phyloP scores from a whole-genome alignment of 139 green algal species.

The Desmodesmus armatus region DNA sequence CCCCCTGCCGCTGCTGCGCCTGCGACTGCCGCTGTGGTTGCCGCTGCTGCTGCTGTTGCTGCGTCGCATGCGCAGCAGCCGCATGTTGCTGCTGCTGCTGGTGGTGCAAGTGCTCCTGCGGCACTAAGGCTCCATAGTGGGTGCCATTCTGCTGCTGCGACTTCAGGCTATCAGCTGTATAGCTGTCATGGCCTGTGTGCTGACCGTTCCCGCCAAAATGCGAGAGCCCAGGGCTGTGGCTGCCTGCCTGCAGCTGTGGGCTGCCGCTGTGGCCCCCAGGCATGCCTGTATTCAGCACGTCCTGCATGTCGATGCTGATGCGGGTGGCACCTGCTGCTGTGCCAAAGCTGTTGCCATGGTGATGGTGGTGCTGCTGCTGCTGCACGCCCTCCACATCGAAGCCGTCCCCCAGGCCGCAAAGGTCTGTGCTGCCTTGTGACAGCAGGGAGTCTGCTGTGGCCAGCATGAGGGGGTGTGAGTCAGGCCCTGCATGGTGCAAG shows the following conservation, averaged over 20 bases:
- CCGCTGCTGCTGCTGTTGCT: not conserved
- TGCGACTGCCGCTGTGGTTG: slow-evolving; percentile 2
- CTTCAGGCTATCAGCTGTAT: not conserved
- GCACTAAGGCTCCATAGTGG: not conserved
- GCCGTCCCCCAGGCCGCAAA: not conserved
- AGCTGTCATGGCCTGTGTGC: not conserved
- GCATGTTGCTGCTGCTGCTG: not conserved
- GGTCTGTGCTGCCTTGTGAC: too few species aligned
- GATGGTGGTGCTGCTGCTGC: not conserved
- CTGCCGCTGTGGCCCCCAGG: not conserved
- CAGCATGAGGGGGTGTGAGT: too few species aligned
- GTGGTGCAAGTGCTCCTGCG: not conserved
- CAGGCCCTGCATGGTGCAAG: too few species aligned
- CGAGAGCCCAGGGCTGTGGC: not conserved
- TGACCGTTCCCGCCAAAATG: not conserved
- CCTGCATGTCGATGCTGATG: not conserved
- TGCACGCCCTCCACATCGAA: not conserved
- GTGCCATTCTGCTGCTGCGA: not conserved
- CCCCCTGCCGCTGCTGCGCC: not conserved
- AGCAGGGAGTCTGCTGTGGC: too few species aligned
- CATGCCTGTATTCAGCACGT: not conserved
- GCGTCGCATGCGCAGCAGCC: too few species aligned
- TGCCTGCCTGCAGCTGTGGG: not conserved
- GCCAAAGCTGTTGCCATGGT: not conserved
- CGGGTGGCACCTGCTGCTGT: not conserved